These are phyloP conservation scores for Colletotrichum nymphaeae DNA, from an alignment of 2,329 filamentous ascomycete genomes.

Conservation along the genomic window DNA sequence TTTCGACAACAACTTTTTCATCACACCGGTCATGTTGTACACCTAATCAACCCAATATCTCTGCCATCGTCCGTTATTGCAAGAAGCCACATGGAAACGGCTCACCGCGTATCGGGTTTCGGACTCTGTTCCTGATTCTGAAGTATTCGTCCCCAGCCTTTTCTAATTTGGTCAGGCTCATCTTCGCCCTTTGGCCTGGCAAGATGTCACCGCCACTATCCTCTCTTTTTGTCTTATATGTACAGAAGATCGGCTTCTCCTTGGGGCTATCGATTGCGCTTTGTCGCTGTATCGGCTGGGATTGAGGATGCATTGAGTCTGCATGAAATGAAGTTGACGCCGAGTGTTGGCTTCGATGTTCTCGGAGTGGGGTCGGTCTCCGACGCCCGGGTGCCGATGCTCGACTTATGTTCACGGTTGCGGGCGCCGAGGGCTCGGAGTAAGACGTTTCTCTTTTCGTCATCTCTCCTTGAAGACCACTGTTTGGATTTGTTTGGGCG, in stretches of 20 bases:
- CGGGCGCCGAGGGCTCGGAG: neutral
- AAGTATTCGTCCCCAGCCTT: slow-evolving; percentile 14
- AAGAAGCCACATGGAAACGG: neutral
- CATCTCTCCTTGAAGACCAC: no score
- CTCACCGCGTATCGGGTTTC: neutral
- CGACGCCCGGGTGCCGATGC: neutral
- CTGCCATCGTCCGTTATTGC: neutral
- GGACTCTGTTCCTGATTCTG: neutral
- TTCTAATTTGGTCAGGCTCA: slow-evolving; percentile 2
- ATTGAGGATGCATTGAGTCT: no score
- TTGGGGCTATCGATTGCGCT: neutral
- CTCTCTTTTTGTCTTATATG: neutral
- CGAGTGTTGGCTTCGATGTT: neutral
- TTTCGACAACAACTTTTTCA: neutral
- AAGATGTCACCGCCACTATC: neutral
- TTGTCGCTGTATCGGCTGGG: neutral
- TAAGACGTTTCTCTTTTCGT: neutral
- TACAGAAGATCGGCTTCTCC: neutral
- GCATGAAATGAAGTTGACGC: neutral
- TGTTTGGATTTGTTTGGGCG: no score
- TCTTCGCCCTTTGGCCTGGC: neutral
- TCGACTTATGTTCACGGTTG: neutral
- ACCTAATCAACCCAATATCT: neutral
- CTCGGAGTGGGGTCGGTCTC: slow-evolving; percentile 5
- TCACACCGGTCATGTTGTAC: neutral